Base-by-base conservation (phyloP, 2,329 filamentous ascomycete species). In the Colletotrichum higginsianum region DNA sequence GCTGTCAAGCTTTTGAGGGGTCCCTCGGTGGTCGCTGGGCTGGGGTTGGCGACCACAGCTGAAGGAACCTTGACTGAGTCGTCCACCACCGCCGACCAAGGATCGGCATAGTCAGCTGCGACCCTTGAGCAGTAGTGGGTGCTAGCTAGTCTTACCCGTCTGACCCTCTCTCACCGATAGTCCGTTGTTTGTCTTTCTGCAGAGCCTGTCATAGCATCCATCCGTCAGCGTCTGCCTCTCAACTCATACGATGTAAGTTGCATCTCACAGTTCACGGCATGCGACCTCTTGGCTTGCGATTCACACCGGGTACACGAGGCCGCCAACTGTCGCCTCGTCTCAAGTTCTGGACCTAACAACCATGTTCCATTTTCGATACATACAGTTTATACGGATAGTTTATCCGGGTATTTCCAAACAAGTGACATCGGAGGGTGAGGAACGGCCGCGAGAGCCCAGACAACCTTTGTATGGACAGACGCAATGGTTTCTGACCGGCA, bases 381-480 rank as follows among this genome's bases (percentile, higher is more conserved):
- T 6, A 30, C 6, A 30, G 26, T 30, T 30, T 30, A 30, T 30
- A 30, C 26, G 26, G 26, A 30, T 30, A 30, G 26, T 30, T 30
- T 6, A 30, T 30, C 21, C 26, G 26, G 26, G 5, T 6, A 6
- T 30, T 30, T 2, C 26, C n/a, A 35, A 16, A 35, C 50, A 57
- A 61, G 23, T 38, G 9, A n/a, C 23, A 44, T 42, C 47, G n/a
- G 18, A 21, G 40, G 67, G 23, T 44, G 26, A 35, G 47, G 62
- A 47, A 46, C 40, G 57, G 30, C 30, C 30, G 5, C 30, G 8
- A 35, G 30, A 35, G 30, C 9, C 57, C 56, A 38, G 40, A 63
- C 60, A 58, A 56, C 30, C 52, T 64, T 69, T 38, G 57, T 55
- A 53, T 57, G 12, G 53, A 63, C 69, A 64, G 23, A 40, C 63